phyloP scores from a whole-genome alignment of 495 filamentous ascomycete genomes.

The Margaritispora aquatica region DNA sequence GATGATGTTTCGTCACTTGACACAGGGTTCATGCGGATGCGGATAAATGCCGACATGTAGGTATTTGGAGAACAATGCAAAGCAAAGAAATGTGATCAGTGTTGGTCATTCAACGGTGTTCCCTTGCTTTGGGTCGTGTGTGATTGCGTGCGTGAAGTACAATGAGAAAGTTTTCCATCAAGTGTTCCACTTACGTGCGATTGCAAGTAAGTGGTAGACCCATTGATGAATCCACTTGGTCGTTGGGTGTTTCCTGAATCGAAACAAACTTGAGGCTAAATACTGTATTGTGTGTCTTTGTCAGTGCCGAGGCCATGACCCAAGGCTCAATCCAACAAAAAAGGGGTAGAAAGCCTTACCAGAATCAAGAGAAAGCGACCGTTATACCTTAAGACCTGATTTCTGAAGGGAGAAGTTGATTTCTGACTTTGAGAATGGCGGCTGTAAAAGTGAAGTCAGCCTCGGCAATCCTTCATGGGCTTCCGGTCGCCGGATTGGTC shows the following conservation, averaged over 20 bases:
- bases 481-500: background rate
- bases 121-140: slow-evolving; percentile 1
- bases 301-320: background rate
- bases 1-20: slow-evolving; percentile 11
- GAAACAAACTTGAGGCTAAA: background rate
- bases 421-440: background rate
- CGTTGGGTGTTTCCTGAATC: background rate
- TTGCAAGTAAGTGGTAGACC: background rate
- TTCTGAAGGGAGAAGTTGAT: background rate
- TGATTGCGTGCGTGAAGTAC: background rate
- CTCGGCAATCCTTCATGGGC: background rate
- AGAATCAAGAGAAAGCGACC: background rate
- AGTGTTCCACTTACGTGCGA: too few relatives aligned
- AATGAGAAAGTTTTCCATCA: background rate
- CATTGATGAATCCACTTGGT: background rate
- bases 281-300: background rate
- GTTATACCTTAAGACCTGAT: background rate
- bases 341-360: background rate
- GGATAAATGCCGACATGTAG: background rate
- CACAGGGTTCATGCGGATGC: slow-evolving; percentile 5
- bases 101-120: background rate
- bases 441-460: background rate
- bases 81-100: background rate
- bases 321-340: background rate
- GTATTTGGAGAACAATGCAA: too few relatives aligned